phyloP scores from a whole-genome alignment of 2,329 filamentous ascomycete genomes.

The Aspergillus sp. region DNA sequence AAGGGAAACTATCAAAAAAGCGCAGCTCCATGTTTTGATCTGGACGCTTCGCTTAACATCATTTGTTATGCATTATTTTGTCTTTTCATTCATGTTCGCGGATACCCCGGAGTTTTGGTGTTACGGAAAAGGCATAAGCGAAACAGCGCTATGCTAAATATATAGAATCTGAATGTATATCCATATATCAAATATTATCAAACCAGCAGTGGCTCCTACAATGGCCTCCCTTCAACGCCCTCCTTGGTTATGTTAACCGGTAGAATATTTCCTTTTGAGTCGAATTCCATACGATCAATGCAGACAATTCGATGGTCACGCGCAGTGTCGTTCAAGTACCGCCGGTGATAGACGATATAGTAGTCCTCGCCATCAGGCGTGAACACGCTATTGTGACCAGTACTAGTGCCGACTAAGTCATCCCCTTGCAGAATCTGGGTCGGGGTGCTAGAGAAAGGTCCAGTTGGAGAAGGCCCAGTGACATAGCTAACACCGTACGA shows the following conservation, averaged over 20 bases:
- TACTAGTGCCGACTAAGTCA: conserved; percentile 29
- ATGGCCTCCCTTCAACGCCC: conserved; percentile 23
- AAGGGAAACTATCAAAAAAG: conserved; percentile 43
- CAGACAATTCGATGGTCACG: conserved; percentile 50
- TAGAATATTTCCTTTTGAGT: conserved; percentile 44
- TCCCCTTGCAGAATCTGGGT: conserved; percentile 38
- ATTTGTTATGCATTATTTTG: conserved; percentile 3
- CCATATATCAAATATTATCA: not conserved
- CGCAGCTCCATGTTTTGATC: conserved; percentile 47
- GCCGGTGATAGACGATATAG: conserved; percentile 51
- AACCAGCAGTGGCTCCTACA: not conserved
- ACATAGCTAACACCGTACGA: conserved; percentile 49
- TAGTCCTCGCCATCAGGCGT: conserved; percentile 41
- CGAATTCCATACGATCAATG: conserved; percentile 52
- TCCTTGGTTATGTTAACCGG: conserved; percentile 41
- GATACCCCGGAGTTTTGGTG: conserved; percentile 12
- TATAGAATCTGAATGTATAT: not conserved
- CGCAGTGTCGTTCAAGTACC: conserved; percentile 45
- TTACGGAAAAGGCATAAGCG: conserved; percentile 4
- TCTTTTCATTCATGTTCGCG: not conserved
- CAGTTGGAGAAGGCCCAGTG: conserved; percentile 40
- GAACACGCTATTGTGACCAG: conserved; percentile 46
- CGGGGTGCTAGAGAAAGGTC: conserved; percentile 42
- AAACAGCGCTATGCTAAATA: not conserved
- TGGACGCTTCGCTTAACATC: not conserved